These are phyloP conservation scores for Beauveria caledonica DNA, from an alignment of 2,329 filamentous ascomycete species.

Conservation along the genomic window DNA sequence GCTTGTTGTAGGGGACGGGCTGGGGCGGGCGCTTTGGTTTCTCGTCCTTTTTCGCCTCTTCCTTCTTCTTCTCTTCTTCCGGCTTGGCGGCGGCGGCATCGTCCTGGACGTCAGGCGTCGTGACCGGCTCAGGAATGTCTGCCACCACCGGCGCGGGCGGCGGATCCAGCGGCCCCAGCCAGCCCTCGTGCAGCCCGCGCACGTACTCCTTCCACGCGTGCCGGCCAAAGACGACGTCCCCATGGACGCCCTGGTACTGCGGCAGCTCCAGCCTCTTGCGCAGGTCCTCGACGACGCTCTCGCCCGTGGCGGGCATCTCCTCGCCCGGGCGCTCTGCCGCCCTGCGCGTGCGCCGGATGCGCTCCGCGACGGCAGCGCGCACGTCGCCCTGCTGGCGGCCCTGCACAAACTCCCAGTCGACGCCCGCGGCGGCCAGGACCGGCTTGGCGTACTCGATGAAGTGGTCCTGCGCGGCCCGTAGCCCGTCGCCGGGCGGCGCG, in stretches of 20 bases:
- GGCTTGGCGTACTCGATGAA: slow-evolving; percentile 96
- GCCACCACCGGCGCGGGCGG: slow-evolving; percentile 31
- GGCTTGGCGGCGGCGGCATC: slow-evolving; percentile 15
- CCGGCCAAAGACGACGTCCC: slow-evolving; percentile 82
- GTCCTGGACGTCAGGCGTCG: slow-evolving; percentile 16
- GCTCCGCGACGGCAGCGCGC: slow-evolving; percentile 76
- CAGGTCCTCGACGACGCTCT: slow-evolving; percentile 52
- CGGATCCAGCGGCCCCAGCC: slow-evolving; percentile 74
- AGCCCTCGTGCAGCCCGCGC: slow-evolving; percentile 87
- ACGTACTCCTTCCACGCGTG: slow-evolving; percentile 98
- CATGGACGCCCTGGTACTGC: slow-evolving; percentile 65
- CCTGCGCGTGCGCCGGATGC: slow-evolving; percentile 64
- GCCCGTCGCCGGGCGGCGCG: slow-evolving; percentile 76
- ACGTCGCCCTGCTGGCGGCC: slow-evolving; percentile 90
- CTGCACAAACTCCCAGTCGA: slow-evolving; percentile 96
- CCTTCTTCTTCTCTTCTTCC: slow-evolving; percentile 27
- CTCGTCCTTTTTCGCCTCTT: slow-evolving; percentile 33
- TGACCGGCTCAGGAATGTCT: slow-evolving; percentile 16
- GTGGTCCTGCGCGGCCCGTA: slow-evolving; percentile 82
- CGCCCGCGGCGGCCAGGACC: slow-evolving; percentile 74
- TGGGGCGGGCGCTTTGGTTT: slow-evolving; percentile 53
- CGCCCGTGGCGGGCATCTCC: slow-evolving; percentile 37
- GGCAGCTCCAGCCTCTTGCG: slow-evolving; percentile 59
- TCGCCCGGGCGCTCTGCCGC: slow-evolving; percentile 46
- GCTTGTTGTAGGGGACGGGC: slow-evolving; percentile 64